A percentile compares a stretch with the other conserved stretches of the same genome.
These are phyloP conservation scores for Hippophae gyantsensis DNA, from an alignment of 306 rosid species.

Conservation along the genomic window DNA sequence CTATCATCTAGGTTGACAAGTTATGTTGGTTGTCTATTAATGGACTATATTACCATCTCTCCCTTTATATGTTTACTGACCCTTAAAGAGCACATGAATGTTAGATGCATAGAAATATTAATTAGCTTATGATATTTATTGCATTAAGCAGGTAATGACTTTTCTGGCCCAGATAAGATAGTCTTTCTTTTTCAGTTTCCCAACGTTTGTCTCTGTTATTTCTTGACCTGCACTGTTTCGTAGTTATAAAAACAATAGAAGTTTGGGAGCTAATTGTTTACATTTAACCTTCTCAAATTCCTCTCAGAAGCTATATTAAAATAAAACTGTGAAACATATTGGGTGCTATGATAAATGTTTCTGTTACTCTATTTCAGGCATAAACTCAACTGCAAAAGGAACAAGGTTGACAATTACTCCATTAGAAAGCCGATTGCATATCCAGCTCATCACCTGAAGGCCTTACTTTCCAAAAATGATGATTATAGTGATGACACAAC, in stretches of 20 bases:
- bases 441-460: constrained; percentile 28
- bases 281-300: constrained; percentile 3
- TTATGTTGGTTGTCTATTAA: too few species aligned
- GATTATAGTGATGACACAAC: constrained; percentile 51
- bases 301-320: not conserved
- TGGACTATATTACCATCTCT: too few species aligned
- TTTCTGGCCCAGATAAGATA: not conserved
- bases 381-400: constrained; percentile 65
- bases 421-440: constrained; percentile 38
- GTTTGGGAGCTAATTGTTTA: too few species aligned
- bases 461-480: constrained; percentile 34
- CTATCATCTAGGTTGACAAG: too few species aligned
- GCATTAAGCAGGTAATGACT: not conserved
- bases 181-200: not conserved
- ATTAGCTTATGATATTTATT: too few species aligned
- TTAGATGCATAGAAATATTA: too few species aligned
- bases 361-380: constrained; percentile 40
- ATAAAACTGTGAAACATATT: not conserved
- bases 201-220: not conserved
- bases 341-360: constrained; percentile 1
- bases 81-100: too few species aligned
- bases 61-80: too few species aligned
- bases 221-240: too few species aligned
- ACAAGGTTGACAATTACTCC: constrained; percentile 37
- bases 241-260: too few species aligned